Percentiles rank a stretch among this genome's conserved stretches.
Evolutionary conservation across 2,329 filamentous ascomycete species (phyloP).

Genomic region (Colletotrichum sp.): DNA sequence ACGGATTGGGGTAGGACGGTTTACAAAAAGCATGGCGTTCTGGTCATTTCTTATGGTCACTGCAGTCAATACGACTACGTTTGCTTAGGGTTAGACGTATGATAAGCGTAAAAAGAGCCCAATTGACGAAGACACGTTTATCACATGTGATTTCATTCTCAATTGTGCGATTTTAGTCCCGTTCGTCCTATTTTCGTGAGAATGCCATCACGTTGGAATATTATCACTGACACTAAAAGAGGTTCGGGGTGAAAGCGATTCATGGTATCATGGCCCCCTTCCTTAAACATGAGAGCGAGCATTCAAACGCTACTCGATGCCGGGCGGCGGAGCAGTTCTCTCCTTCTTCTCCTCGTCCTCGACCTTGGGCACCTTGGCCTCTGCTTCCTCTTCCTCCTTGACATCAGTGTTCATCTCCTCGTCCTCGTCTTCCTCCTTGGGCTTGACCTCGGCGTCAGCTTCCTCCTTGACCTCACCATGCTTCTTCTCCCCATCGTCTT

Average conservation of each 20-base stretch:
- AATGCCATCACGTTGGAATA: background rate
- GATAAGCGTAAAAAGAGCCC: background rate
- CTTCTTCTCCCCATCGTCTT: constrained; percentile 24
- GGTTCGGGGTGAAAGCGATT: background rate
- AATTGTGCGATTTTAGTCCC: background rate
- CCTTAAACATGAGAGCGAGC: background rate
- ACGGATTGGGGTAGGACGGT: background rate
- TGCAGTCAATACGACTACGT: background rate
- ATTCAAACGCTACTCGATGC: background rate
- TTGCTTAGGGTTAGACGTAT: background rate
- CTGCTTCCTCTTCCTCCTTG: background rate
- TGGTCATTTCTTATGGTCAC: background rate
- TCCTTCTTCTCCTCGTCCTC: background rate
- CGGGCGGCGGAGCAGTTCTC: background rate
- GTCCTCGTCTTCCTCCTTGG: constrained; percentile 1
- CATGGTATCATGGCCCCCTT: constrained; percentile 16
- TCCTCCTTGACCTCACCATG: constrained; percentile 23
- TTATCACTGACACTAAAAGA: background rate
- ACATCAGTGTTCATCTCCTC: background rate
- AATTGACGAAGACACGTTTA: background rate
- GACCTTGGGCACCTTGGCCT: background rate
- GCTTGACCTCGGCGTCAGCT: background rate
- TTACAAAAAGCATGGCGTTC: constrained; percentile 1
- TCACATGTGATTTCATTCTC: background rate
- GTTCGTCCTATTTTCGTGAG: background rate